Conservation (phyloP, 2,329 filamentous ascomycete species). For the Apiospora sp. region DNA sequence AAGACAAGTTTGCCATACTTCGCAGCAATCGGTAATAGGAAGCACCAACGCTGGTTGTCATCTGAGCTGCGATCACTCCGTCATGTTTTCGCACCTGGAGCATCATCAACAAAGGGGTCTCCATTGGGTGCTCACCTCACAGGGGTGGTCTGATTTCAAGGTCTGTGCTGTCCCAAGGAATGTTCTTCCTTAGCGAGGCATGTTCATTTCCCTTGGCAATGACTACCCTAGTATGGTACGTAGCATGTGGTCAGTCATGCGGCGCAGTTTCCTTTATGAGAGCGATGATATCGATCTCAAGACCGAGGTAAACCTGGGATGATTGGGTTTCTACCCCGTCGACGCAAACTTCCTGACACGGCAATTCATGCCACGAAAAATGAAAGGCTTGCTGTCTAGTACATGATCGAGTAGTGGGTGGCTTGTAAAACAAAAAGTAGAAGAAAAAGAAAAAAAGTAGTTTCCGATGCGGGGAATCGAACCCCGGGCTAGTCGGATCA, state of each 20-base stretch:
- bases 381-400: too few relatives aligned
- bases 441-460: too few relatives aligned
- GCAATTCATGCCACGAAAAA: too few relatives aligned
- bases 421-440: too few relatives aligned
- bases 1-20: background rate
- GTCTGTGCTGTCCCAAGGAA: background rate
- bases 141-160: background rate
- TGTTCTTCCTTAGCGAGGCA: background rate
- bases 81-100: background rate
- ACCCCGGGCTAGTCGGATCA: slow-evolving; percentile 39
- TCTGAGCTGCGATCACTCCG: background rate
- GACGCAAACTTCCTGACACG: too few relatives aligned
- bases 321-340: too few relatives aligned
- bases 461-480: slow-evolving; percentile 41
- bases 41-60: background rate
- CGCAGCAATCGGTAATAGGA: background rate
- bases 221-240: background rate
- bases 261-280: too few relatives aligned
- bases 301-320: too few relatives aligned
- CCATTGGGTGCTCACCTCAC: too few relatives aligned
- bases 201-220: background rate
- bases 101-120: background rate
- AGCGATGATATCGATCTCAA: too few relatives aligned
- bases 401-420: too few relatives aligned
- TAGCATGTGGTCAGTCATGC: background rate